Evolutionary conservation across 345 rosid genomes (phyloP), one percentile per base, ranked within the genome.

Genomic region (Camelina sativa): DNA sequence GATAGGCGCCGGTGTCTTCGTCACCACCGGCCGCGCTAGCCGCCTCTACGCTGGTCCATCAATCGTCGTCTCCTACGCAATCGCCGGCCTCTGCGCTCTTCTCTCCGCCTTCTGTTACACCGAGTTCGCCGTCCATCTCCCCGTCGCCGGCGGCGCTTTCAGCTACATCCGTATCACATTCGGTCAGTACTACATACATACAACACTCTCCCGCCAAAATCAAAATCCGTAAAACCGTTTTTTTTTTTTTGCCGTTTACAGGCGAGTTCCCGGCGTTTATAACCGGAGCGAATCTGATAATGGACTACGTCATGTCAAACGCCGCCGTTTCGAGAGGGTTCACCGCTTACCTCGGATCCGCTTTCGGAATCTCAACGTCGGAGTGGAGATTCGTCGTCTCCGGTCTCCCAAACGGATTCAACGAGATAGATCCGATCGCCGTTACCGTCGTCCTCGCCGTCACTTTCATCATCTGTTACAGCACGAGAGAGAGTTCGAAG

Each of bases 121-220:
- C 15, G 98, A 93, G 72, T 93, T 93, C 79, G 98, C 98, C 69
- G 98, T 93, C 44, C 92, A 89, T 17, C 83, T 93, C 80, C 98
- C 97, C n/a, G 92, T 93, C n/a, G 98, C 98, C 53, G 98, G 98
- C 62, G 98, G 98, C 23, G 92, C 98, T 48, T 93, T 91, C 85
- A 89, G 94, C 77, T 93, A 91, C 79, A 84, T 93, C 76, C 88
- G 98, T 22, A 86, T 88, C 85, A 89, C 97, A 8, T 91, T 93
- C 62, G 98, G 97, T 86, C 25, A 47, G 84, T 75, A 3, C 4
- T 35, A 35, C 10, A 35, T 8, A 7, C 10, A 17, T 7, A 74
- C 8, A 15, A 46, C 53, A 16, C 12, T 41, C 70, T 60, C 69
- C 55, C 63, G 62, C 62, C 73, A 67, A 74, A 62, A 51, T 56